A percentile compares a stretch with the other conserved stretches of the same genome.
Evolutionary conservation across 2,329 filamentous ascomycete genomes (phyloP).

Genomic region (Talaromyces sp.): DNA sequence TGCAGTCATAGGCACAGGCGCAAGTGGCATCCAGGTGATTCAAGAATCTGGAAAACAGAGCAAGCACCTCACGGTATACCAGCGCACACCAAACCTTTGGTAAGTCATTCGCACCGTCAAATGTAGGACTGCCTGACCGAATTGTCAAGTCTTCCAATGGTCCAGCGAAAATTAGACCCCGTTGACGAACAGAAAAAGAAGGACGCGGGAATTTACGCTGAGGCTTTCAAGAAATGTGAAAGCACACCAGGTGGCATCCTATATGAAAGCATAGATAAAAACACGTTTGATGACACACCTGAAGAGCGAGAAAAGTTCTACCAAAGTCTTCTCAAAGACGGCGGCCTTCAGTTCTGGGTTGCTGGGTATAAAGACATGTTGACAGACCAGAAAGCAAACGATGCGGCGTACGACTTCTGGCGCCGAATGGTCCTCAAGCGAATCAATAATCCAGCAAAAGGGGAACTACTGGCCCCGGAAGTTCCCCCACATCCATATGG

Average conservation of each 20-base stretch:
- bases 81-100: constrained; percentile 5
- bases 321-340: constrained; percentile 46
- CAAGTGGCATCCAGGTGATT: constrained; percentile 5
- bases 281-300: background rate
- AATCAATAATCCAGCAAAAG: constrained; percentile 46
- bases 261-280: background rate
- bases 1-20: constrained; percentile 5
- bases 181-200: background rate
- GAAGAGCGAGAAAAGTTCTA: constrained; percentile 50
- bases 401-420: constrained; percentile 55
- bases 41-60: background rate
- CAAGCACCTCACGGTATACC: background rate
- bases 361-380: constrained; percentile 52
- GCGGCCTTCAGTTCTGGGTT: constrained; percentile 56
- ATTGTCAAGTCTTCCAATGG: constrained; percentile 2
- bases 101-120: background rate
- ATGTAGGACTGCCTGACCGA: background rate
- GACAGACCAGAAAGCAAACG: constrained; percentile 45
- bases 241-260: background rate
- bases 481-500: constrained; percentile 54
- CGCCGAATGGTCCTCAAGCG: constrained; percentile 47
- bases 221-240: background rate
- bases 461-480: constrained; percentile 50
- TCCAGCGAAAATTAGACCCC: background rate
- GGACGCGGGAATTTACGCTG: background rate